These are phyloP conservation scores for Saccharum spontaneum DNA, from an alignment of 176 grass and related monocot genomes.

Conservation along the genomic window DNA sequence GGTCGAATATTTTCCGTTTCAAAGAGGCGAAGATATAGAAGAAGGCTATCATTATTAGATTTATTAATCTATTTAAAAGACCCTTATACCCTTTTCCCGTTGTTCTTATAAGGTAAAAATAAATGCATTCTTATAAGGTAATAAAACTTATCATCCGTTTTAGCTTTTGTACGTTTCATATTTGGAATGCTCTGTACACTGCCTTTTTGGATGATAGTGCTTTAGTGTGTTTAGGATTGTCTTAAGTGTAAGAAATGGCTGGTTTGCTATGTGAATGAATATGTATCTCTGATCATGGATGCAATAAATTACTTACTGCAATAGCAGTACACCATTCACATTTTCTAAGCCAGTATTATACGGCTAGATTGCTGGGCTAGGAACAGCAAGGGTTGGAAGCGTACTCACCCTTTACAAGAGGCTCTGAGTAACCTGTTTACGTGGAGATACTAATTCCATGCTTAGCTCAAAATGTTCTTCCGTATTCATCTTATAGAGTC, in stretches of 20 bases:
- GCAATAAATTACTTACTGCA: background rate
- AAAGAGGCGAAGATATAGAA: background rate
- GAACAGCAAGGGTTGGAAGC: background rate
- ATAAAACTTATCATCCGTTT: constrained; percentile 1
- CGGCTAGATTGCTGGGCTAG: background rate
- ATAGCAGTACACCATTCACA: background rate
- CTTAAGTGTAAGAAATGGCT: background rate
- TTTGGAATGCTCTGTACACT: background rate
- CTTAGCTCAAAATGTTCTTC: too few relatives aligned
- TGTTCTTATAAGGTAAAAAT: background rate
- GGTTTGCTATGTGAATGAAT: background rate
- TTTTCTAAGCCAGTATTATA: background rate
- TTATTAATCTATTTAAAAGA: background rate
- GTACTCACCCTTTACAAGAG: background rate
- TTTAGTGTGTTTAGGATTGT: constrained; percentile 2
- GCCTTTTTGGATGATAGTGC: background rate
- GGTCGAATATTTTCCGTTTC: constrained; percentile 40
- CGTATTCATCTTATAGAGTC: too few relatives aligned
- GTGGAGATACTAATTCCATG: background rate
- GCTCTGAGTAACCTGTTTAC: background rate
- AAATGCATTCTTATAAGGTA: background rate
- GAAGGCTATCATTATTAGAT: background rate
- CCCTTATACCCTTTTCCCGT: background rate
- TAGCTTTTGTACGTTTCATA: background rate
- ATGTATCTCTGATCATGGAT: constrained; percentile 13